phyloP scores from a whole-genome alignment of 495 filamentous ascomycete genomes.

The Podospora pseudoanserina region DNA sequence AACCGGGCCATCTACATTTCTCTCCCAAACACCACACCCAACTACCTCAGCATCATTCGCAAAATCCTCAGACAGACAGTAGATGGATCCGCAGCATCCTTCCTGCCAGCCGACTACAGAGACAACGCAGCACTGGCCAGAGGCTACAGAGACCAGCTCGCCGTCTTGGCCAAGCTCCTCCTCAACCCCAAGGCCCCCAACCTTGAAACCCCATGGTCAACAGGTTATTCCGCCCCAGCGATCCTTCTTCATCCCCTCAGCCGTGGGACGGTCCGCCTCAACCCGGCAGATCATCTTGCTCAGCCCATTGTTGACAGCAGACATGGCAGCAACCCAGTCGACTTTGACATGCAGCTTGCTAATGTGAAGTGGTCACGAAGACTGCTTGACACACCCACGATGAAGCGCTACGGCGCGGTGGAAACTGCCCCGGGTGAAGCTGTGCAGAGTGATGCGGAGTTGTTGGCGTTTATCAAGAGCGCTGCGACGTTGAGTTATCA shows the following conservation, averaged over 20 bases:
- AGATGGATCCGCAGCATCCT: slow-evolving; percentile 6
- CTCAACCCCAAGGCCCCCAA: slow-evolving; percentile 20
- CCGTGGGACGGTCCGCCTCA: slow-evolving; percentile 32
- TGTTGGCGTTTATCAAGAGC: slow-evolving; percentile 16
- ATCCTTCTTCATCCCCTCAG: slow-evolving; percentile 35
- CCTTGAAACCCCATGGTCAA: slow-evolving; percentile 29
- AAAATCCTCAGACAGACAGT: slow-evolving; percentile 12
- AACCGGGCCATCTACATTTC: slow-evolving; percentile 29
- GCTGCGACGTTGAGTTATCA: slow-evolving; percentile 13
- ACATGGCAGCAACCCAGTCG: slow-evolving; percentile 32
- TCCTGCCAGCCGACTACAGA: slow-evolving; percentile 17
- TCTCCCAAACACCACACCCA: slow-evolving; percentile 20
- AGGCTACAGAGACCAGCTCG: slow-evolving; percentile 27
- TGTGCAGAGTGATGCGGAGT: slow-evolving; percentile 13
- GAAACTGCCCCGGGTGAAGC: slow-evolving; percentile 16
- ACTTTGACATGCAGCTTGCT: slow-evolving; percentile 27
- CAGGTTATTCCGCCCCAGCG: slow-evolving; percentile 15
- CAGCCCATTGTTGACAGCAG: slow-evolving; percentile 33
- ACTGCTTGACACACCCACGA: slow-evolving; percentile 19
- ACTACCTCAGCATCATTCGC: slow-evolving; percentile 17
- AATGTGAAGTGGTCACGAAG: slow-evolving; percentile 23
- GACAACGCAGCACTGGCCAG: slow-evolving; percentile 16
- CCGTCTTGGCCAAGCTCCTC: slow-evolving; percentile 15
- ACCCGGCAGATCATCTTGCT: slow-evolving; percentile 30
- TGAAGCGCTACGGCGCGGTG: slow-evolving; percentile 18